Conservation (phyloP, 352 stramenopile species). For the Elongisporangium prolatum region DNA sequence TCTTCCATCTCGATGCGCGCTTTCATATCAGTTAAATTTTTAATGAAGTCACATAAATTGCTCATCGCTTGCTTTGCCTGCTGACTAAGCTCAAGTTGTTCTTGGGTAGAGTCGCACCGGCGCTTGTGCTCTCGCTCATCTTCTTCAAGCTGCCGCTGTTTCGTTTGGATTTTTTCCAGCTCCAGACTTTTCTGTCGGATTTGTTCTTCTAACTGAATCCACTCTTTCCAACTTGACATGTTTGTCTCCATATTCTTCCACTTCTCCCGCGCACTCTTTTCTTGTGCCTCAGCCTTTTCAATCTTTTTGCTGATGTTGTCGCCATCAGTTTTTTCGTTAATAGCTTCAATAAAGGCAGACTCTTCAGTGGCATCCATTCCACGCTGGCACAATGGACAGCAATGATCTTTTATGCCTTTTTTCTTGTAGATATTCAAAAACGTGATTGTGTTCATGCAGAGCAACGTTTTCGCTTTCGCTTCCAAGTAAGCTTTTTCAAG, state of each 20-base stretch:
- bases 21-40: conserved; percentile 29
- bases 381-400: conserved; percentile 70
- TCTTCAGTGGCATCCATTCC: conserved; percentile 56
- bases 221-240: conserved; percentile 71
- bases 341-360: conserved; percentile 45
- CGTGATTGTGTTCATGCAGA: conserved; percentile 76
- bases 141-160: conserved; percentile 29
- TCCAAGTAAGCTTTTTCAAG: conserved; percentile 66
- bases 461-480: conserved; percentile 77
- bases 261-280: conserved; percentile 37
- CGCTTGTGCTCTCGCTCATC: conserved; percentile 1
- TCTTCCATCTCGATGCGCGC: conserved; percentile 29
- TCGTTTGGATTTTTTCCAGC: conserved; percentile 40
- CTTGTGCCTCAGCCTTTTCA: conserved; percentile 45
- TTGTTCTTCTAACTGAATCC: conserved; percentile 38
- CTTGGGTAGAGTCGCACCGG: background rate
- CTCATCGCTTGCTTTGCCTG: conserved; percentile 28
- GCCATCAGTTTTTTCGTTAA: conserved; percentile 77
- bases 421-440: conserved; percentile 85
- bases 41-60: conserved; percentile 16
- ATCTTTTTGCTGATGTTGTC: conserved; percentile 77
- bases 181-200: conserved; percentile 42
- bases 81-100: conserved; percentile 1
- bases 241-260: conserved; percentile 53
- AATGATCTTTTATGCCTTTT: conserved; percentile 77